Base-by-base conservation (phyloP, 129 eudicot genomes). In the Artemisia tridentata region DNA sequence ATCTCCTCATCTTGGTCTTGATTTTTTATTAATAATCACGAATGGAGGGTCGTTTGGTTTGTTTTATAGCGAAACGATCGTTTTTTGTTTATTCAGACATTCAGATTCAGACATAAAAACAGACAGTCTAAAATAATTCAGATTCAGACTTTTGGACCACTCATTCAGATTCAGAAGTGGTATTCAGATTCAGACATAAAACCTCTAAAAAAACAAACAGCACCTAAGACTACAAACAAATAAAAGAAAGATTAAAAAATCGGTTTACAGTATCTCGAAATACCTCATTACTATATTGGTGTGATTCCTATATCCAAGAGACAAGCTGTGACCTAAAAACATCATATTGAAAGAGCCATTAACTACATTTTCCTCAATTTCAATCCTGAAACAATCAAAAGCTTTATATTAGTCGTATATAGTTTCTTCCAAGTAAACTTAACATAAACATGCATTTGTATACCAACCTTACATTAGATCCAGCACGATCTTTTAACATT, bases 281-380 rank as follows among this genome's bases (percentile, higher is more conserved):
- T 82, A 95, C 99, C 99, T 90, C 97, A 95, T 90, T 52, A 86
- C 74, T 58, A 95, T 82, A 80, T 95, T 95, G 38, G 93, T 90
- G 74, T 90, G 99, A 65, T 91, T 83, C 73, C 96, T 85, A 57
- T 95, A 95, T 63, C 91, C 88, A 76, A 90, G 83, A 74, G 99
- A 90, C 61, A 95, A 80, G 72, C 99, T 90, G 68, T 85, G 93
- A 46, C 99, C 96, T 80, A 95, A 62, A 79, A 95, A 95, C 77
- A 84, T 82, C 99, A 95, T 95, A 79, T 86, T 95, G 86, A 95
- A 95, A 17, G 99, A 87, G 70, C 99, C 99, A 78, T 86, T 88
- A 65, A 95, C 90, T 71, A 50, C 59, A 29, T 80, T 88, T 71
- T 95, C 96, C 79, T 90, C 99, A 4, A 95, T 81, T 83, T 90